Evolutionary conservation across 768 basidiomycete genomes (phyloP).

Genomic region (Floccularia luteovirens): DNA sequence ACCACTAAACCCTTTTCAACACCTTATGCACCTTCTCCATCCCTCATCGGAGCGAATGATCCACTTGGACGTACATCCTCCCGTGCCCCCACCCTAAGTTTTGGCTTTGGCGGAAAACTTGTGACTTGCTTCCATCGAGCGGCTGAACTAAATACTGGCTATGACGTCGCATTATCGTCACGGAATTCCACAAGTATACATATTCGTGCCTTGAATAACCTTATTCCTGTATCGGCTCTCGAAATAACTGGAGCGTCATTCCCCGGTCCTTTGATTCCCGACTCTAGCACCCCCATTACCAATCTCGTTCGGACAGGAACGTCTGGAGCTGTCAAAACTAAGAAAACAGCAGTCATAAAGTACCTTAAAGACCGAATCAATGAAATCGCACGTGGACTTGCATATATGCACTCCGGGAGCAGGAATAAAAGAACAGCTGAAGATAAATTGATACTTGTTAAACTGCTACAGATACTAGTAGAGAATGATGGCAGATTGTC

Average conservation of each 20-base stretch:
- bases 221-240: slow-evolving; percentile 63
- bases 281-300: slow-evolving; percentile 56
- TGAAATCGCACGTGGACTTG: slow-evolving; percentile 72
- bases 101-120: slow-evolving; percentile 91
- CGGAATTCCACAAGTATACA: slow-evolving; percentile 63
- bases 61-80: slow-evolving; percentile 68
- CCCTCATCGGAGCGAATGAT: slow-evolving; percentile 75
- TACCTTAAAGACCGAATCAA: slow-evolving; percentile 72
- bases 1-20: slow-evolving; percentile 31
- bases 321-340: slow-evolving; percentile 64
- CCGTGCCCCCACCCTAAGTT: slow-evolving; percentile 74
- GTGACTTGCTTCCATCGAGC: slow-evolving; percentile 83
- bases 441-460: slow-evolving; percentile 68
- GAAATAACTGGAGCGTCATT: slow-evolving; percentile 50
- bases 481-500: slow-evolving; percentile 84
- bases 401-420: slow-evolving; percentile 52
- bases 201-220: slow-evolving; percentile 56
- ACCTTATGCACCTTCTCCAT: slow-evolving; percentile 80
- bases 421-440: slow-evolving; percentile 56
- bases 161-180: slow-evolving; percentile 70
- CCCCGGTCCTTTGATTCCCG: slow-evolving; percentile 85
- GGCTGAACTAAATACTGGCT: slow-evolving; percentile 58
- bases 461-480: slow-evolving; percentile 71
- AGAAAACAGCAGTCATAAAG: slow-evolving; percentile 69
- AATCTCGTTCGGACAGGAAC: slow-evolving; percentile 68